Base-by-base conservation (phyloP, 768 basidiomycete genomes). In the Kondoa malvinella region DNA sequence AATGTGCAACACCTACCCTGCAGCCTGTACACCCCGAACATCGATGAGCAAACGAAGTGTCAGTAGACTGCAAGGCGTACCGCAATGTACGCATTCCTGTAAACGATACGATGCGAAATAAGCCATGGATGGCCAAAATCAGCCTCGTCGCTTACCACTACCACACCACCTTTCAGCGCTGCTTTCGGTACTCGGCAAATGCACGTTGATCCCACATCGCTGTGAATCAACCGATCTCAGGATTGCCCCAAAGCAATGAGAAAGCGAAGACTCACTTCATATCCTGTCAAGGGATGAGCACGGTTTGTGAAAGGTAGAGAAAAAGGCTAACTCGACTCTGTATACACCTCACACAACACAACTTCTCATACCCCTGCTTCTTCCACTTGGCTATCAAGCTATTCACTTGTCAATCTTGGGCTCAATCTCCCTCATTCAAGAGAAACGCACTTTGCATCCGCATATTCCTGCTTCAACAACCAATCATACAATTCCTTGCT, bases 311-410 rank as follows among this genome's bases (percentile, higher is more conserved):
- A 61, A 15, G 32, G 12, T 27, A 31, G 64, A 31, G 40, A 17
- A 50, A 4, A 16, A 12, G 50, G 74, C 80, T 63, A 72, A 87
- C 91, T 79, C 84, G 84, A 2, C 91, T 92, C 78, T 96, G 94
- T 67, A 99, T 96, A 77, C 95, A 99, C 58, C 95, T 82, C 64
- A 97, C 79, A 75, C 95, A 99, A 76, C 95, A 99, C 4, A 99
- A 81, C 77, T 97, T 99, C 79, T 97, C 95, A 77, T 97, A 99
- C 3, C 95, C 95, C 15, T 86, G 81, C 79, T 97, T 99, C 81
- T 96, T 97, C 95, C 95, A 99, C 77, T 99, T 99, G 40, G 95
- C 95, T 76, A 99, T 87, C 76, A 97, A 79, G 76, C 92, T 97
- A 71, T 26, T 50, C 21, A 3, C 1, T n/a, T 30, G 40, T 25